Percentiles rank a stretch among this genome's conserved stretches.
phyloP scores from a whole-genome alignment of 495 filamentous ascomycete genomes.

The Penicillium canescens region DNA sequence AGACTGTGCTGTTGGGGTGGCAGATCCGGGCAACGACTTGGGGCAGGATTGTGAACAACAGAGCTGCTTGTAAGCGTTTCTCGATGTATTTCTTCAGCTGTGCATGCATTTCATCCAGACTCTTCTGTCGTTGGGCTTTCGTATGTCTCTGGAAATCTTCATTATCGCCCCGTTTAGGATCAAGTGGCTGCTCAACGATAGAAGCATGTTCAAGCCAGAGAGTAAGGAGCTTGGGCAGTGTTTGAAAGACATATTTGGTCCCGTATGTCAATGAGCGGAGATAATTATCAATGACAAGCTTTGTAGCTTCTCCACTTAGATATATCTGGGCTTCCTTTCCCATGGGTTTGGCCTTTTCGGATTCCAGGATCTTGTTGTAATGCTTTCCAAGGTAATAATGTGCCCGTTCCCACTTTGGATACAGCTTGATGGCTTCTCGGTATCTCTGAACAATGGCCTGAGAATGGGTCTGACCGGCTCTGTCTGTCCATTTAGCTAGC shows the following conservation, averaged over 20 bases:
- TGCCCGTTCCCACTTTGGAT: conserved; percentile 82
- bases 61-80: conserved; percentile 74
- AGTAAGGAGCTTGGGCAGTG: conserved; percentile 83
- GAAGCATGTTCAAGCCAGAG: conserved; percentile 91
- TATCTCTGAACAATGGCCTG: conserved; percentile 75
- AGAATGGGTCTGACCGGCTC: conserved; percentile 85
- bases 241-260: conserved; percentile 93
- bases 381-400: conserved; percentile 96
- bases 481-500: conserved; percentile 95
- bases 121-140: conserved; percentile 56
- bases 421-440: conserved; percentile 61
- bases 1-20: conserved; percentile 76
- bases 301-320: conserved; percentile 75
- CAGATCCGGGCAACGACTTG: conserved; percentile 92
- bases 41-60: conserved; percentile 88
- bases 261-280: conserved; percentile 82
- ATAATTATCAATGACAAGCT: conserved; percentile 91
- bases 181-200: conserved; percentile 64
- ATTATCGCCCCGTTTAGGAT: conserved; percentile 63
- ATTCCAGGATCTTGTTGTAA: conserved; percentile 94
- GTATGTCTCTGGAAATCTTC: conserved; percentile 60
- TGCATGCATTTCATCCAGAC: conserved; percentile 68
- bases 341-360: conserved; percentile 74
- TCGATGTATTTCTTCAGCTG: conserved; percentile 70
- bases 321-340: conserved; percentile 61